These are phyloP conservation scores for Fusarium transvaalense DNA, from an alignment of 2,329 filamentous ascomycete species.

Conservation along the genomic window DNA sequence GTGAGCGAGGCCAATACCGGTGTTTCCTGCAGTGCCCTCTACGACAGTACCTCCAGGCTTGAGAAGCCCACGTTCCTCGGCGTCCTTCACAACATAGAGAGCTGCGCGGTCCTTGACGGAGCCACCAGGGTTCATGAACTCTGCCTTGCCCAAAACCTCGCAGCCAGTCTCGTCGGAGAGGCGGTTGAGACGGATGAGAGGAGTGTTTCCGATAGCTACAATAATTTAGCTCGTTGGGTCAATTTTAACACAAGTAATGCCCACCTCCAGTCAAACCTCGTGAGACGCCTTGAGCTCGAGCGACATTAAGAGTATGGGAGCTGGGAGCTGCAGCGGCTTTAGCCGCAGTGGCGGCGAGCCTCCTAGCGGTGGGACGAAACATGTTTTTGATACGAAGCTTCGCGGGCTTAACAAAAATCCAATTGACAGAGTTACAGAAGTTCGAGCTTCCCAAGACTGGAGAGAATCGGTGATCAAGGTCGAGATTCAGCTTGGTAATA, in stretches of 20 bases:
- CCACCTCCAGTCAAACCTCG: conserved; percentile 85
- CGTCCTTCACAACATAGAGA: conserved; percentile 92
- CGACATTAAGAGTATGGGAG: conserved; percentile 77
- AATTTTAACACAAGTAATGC: conserved; percentile 32
- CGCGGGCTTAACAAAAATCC: conserved; percentile 9
- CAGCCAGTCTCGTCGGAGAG: conserved; percentile 93
- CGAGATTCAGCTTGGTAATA: conserved; percentile 28
- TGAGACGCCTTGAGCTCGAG: conserved; percentile 82
- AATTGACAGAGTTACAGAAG: conserved; percentile 32
- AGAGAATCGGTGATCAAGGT: conserved; percentile 20
- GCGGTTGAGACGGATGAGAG: conserved; percentile 88
- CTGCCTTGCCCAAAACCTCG: conserved; percentile 94
- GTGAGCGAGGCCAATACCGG: conserved; percentile 96
- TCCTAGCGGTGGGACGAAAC: conserved; percentile 77
- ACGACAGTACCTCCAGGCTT: conserved; percentile 91
- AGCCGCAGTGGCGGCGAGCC: conserved; percentile 70
- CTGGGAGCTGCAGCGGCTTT: conserved; percentile 59
- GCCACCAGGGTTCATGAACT: conserved; percentile 98
- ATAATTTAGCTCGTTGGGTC: neutral
- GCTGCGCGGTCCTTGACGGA: conserved; percentile 97
- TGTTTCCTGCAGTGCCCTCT: conserved; percentile 97
- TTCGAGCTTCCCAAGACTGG: conserved; percentile 11
- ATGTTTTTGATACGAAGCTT: conserved; percentile 57
- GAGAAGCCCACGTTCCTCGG: conserved; percentile 87
- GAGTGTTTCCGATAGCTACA: conserved; percentile 95